phyloP scores from a whole-genome alignment of 257 asterid genomes.

The Gentiana macrophylla region DNA sequence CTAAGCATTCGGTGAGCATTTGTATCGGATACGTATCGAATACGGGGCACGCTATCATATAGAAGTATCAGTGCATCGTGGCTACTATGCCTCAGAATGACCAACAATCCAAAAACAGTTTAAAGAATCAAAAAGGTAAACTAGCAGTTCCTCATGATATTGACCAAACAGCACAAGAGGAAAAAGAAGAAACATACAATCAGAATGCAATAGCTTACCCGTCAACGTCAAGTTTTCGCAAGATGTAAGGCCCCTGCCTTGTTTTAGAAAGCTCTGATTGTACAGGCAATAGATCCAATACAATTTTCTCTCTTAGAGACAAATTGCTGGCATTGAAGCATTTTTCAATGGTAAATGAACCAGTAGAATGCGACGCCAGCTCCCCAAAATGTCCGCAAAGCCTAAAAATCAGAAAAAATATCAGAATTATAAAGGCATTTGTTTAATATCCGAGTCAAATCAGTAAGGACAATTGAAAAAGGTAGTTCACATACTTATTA shows the following conservation, averaged over 20 bases:
- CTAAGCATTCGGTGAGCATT: too few relatives aligned
- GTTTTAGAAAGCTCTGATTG: slow-evolving; percentile 68
- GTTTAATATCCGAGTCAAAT: background rate
- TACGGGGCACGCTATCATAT: too few relatives aligned
- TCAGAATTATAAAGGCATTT: background rate
- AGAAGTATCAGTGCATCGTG: too few relatives aligned
- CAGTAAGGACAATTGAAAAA: slow-evolving; percentile 7
- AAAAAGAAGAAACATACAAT: background rate
- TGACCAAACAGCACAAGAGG: background rate
- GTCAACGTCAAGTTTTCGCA: slow-evolving; percentile 81
- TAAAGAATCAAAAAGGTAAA: background rate
- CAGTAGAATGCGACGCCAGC: slow-evolving; percentile 67
- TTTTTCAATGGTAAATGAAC: slow-evolving; percentile 78
- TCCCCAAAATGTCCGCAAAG: slow-evolving; percentile 87
- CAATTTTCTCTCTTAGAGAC: slow-evolving; percentile 73
- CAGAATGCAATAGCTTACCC: slow-evolving; percentile 42
- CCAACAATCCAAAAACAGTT: background rate
- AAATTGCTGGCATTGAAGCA: slow-evolving; percentile 60
- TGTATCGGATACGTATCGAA: too few relatives aligned
- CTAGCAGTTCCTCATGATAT: background rate
- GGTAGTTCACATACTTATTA: slow-evolving; percentile 42
- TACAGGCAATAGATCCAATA: slow-evolving; percentile 55
- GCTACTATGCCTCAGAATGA: background rate
- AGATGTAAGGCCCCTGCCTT: slow-evolving; percentile 88
- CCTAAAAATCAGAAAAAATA: slow-evolving; percentile 28